Percentiles rank a stretch among this genome's conserved stretches.
Evolutionary conservation across 495 filamentous ascomycete species (phyloP).

Genomic region (Penicillium goetzii): DNA sequence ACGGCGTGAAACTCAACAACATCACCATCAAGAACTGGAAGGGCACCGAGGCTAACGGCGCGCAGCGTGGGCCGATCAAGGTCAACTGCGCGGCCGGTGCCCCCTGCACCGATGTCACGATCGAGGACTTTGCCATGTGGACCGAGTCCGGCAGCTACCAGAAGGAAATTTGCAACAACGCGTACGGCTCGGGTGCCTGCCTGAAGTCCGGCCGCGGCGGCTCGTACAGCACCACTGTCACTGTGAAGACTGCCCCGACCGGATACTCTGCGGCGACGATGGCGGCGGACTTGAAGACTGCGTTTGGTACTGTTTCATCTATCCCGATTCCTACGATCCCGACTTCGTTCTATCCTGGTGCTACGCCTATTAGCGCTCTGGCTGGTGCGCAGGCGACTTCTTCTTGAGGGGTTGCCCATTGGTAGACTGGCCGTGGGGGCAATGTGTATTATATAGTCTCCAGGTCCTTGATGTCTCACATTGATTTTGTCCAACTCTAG

Average conservation of each 20-base stretch:
- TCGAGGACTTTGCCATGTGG: constrained; percentile 63
- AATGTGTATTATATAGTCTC: background rate
- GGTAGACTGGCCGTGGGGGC: background rate
- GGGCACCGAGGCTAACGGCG: constrained; percentile 56
- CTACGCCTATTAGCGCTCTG: constrained; percentile 39
- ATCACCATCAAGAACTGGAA: constrained; percentile 61
- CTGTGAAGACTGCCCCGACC: constrained; percentile 41
- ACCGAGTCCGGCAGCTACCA: constrained; percentile 53
- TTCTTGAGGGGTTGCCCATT: constrained; percentile 2
- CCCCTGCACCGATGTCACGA: constrained; percentile 57
- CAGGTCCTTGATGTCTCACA: background rate
- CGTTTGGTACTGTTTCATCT: constrained; percentile 46
- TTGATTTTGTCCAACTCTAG: background rate
- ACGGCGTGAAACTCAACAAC: constrained; percentile 55
- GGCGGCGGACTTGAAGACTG: constrained; percentile 46
- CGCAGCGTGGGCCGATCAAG: constrained; percentile 53
- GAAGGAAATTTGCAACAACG: constrained; percentile 52
- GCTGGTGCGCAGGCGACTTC: constrained; percentile 20
- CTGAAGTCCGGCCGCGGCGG: constrained; percentile 35
- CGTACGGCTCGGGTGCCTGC: constrained; percentile 55
- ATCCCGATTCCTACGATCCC: constrained; percentile 62
- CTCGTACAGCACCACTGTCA: constrained; percentile 41
- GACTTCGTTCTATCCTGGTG: constrained; percentile 57
- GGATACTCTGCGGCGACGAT: constrained; percentile 56
- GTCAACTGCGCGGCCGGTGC: constrained; percentile 49